phyloP scores from a whole-genome alignment of 805 yeast genomes.

The Candida silvicultrix region DNA sequence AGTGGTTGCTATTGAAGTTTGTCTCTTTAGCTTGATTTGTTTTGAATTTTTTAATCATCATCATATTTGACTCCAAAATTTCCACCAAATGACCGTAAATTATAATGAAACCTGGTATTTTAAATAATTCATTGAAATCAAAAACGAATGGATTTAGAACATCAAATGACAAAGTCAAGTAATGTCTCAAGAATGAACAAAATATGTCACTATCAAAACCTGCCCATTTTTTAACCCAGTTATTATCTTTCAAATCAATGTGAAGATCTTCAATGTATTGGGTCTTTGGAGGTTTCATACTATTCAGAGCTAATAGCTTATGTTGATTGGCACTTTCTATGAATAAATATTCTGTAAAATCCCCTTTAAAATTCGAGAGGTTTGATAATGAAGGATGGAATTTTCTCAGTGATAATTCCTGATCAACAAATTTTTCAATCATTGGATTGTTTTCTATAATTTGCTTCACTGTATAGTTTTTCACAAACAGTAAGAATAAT shows the following conservation, averaged over 20 bases:
- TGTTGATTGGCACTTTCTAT: conserved; percentile 8
- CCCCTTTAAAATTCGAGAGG: conserved; percentile 13
- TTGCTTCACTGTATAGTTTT: conserved; percentile 35
- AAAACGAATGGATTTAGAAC: not conserved
- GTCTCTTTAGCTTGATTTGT: not conserved
- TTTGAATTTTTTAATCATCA: conserved; percentile 11
- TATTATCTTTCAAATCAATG: conserved; percentile 45
- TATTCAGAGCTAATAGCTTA: conserved; percentile 28
- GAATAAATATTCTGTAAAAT: conserved; percentile 4
- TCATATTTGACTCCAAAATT: conserved; percentile 16
- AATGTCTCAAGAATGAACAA: conserved; percentile 56
- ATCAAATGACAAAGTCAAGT: conserved; percentile 21
- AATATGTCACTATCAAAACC: conserved; percentile 51
- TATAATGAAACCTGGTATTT: conserved; percentile 18
- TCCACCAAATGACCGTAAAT: conserved; percentile 17
- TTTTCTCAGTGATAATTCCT: not conserved
- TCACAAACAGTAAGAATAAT: conserved; percentile 49
- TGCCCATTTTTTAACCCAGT: conserved; percentile 60
- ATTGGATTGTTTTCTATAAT: conserved; percentile 3
- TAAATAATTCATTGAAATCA: not conserved
- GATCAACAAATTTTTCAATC: not conserved
- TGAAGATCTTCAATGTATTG: conserved; percentile 34
- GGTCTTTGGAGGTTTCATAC: conserved; percentile 32
- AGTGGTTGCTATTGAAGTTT: conserved; percentile 6
- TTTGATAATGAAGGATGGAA: conserved; percentile 8